Evolutionary conservation across 306 rosid genomes (phyloP).

Genomic region (Castanospermum australe): DNA sequence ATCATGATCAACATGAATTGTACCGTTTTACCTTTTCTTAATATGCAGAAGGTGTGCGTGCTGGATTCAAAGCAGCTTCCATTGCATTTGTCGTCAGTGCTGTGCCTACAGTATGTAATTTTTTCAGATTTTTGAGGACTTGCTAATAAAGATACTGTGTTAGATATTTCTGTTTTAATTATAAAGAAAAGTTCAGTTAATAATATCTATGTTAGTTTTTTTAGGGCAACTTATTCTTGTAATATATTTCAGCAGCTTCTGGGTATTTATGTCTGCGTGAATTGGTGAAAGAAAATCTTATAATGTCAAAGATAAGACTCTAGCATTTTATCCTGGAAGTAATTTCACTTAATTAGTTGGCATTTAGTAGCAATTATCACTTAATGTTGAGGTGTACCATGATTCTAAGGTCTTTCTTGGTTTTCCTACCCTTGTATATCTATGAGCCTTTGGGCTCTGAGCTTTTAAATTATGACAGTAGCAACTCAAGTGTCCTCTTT

Average conservation of each 20-base stretch:
- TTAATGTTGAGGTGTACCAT: not conserved
- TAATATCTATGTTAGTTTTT: not conserved
- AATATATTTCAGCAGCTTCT: not conserved
- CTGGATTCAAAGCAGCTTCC: conserved; percentile 76
- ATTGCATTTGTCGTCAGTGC: conserved; percentile 56
- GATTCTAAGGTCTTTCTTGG: not conserved
- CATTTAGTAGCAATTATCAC: not conserved
- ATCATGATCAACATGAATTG: not conserved
- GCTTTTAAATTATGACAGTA: not conserved
- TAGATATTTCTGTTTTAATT: not conserved
- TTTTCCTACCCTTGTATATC: not conserved
- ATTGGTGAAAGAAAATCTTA: not conserved
- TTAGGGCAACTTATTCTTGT: not conserved
- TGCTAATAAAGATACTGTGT: not conserved
- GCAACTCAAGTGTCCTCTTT: not conserved
- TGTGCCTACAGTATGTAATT: conserved; percentile 71
- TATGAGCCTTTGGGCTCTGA: not conserved
- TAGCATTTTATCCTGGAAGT: not conserved
- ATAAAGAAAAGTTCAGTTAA: not conserved
- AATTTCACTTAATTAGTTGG: not conserved
- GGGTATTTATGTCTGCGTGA: conserved; percentile 3
- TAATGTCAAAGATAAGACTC: not conserved
- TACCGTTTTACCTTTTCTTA: conserved; percentile 22
- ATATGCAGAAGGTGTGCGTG: conserved; percentile 78
- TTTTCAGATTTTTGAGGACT: not conserved